Base-by-base conservation (phyloP, 768 basidiomycete species). In the Coprinellus micaceus region DNA sequence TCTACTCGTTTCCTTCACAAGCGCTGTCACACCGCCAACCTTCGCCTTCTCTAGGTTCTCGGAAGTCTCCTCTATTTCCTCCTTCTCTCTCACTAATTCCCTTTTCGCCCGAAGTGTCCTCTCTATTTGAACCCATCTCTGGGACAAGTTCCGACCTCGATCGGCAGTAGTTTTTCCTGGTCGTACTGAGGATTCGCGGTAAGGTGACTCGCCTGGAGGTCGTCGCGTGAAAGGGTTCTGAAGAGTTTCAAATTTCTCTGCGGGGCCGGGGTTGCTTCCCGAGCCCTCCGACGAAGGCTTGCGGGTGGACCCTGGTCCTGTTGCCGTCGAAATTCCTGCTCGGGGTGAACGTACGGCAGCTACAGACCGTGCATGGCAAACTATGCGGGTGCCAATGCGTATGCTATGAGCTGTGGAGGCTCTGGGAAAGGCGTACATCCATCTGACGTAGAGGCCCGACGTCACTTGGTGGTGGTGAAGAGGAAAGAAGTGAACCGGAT, bases 51-150 rank as follows among this genome's bases (percentile, higher is more conserved):
- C 43, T 41, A n/a, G 37, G 46, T 43, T 45, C 28, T 30, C 50
- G 53, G 22, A 37, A 28, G 30, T 44, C 26, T 36, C 49, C 45
- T 51, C 49, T n/a, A 19, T n/a, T 24, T 37, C 49, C 4, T 36
- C 49, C 15, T 51, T n/a, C 2, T 51, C 26, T 37, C 19, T 51
- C 11, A 50, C 33, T 30, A 59, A 24, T 9, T 21, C 58, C 25
- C 55, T 47, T 26, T 60, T 60, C n/a, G 46, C 46, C 37, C 59
- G 51, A 22, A 60, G 30, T 11, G 59, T 51, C 26, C 49, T 53
- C 19, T 60, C 54, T 10, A 56, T 22, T 29, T 24, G 24, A 2
- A 40, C 17, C 30, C 52, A 56, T 37, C 59, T 36, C n/a, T 53
- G 25, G 10, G 45, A 41, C 2, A 60, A 39, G 24, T 60, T 50